Evolutionary conservation across 129 eudicot species (phyloP), one percentile per base, ranked within the genome.

Genomic region (Tanacetum coccineum): DNA sequence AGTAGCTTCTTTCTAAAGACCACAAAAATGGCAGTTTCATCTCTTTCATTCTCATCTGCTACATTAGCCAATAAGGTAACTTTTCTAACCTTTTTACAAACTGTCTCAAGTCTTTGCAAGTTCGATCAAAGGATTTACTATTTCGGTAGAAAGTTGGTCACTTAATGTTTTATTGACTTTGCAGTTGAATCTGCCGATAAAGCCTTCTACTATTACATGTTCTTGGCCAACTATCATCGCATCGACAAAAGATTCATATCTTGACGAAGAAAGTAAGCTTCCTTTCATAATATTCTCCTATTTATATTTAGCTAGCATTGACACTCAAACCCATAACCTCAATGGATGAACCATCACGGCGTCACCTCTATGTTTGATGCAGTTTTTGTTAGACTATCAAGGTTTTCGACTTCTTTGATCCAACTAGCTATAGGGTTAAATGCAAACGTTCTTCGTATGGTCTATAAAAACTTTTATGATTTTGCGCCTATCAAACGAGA

Each of bases 1-100:
- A 20, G 14, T 68, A 55, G 60, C 55, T 68, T 67, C 13, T 67
- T 22, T 52, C 36, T 21, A 22, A 21, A 48, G 25, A 59, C 21
- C 70, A 71, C 67, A 81, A 40, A 55, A 75, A 87, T 87, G 95
- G 95, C 90, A 26, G 83, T 72, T 81, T 79, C 90, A 79, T 81
- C 87, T 15, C 74, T 79, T 74, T 79, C 95, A 17, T 81, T 84
- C 76, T 64, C 84, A 63, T 55, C 85, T 12, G 51, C 81, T 26
- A 78, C 52, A 67, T 70, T 81, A 30, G 54, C 79, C 53, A 79
- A 60, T 72, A 73, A 71, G 95, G 95, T 87, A 51, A 53, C 26
- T 59, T 25, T 1, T 46, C 17, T 19, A 72, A 65, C 28, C 36
- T 30, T 30, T 30, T 0, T 30, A 0, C 36, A 30, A 30, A 39